Evolutionary conservation across 345 rosid genomes (phyloP), one percentile per base, ranked within the genome.

Genomic region (Trapa incisa): DNA sequence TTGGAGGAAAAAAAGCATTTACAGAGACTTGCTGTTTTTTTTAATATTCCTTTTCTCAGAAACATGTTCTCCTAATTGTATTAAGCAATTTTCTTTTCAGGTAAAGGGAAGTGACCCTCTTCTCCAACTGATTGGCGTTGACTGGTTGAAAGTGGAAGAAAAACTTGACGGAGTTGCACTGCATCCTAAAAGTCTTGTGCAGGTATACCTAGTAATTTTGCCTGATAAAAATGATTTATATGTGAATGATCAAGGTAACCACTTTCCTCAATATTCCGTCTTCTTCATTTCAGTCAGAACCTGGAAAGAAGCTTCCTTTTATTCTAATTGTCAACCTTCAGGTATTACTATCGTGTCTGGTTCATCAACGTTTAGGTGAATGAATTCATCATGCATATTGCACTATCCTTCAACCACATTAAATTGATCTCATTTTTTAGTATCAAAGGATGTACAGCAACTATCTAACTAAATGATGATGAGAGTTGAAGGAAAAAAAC

Each of bases 251-350:
- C 29, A 22, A 22, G 29, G 29, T 22, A 22, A 22, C 29, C 29
- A 22, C 29, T 54, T 33, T n/a, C 0, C 35, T 39, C 4, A 5
- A 41, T 42, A 10, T 42, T 65, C 50, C 47, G 11, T 57, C 64
- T 2, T 47, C 66, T 54, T 61, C 65, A 45, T 57, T 87, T 75
- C 88, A 94, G 99, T 83, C 91, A 15, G 95, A 87, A 73, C 81
- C 85, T n/a, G 97, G 95, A 68, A 94, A 94, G 74, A 87, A 77
- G 83, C 91, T 94, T 69, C 97, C 99, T 1, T 91, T 94, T 77
- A 76, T 94, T 75, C 88, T 94, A 36, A 76, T 89, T 68, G 64
- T 91, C 75, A 91, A 91, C 77, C 97, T 94, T 52, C 95, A 94
- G 97, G 99, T 94, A 45, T 45, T 5, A 2, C 11, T 45, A 45